Evolutionary conservation across 495 filamentous ascomycete species (phyloP).

Genomic region (Hapsidospora chrysogenum): DNA sequence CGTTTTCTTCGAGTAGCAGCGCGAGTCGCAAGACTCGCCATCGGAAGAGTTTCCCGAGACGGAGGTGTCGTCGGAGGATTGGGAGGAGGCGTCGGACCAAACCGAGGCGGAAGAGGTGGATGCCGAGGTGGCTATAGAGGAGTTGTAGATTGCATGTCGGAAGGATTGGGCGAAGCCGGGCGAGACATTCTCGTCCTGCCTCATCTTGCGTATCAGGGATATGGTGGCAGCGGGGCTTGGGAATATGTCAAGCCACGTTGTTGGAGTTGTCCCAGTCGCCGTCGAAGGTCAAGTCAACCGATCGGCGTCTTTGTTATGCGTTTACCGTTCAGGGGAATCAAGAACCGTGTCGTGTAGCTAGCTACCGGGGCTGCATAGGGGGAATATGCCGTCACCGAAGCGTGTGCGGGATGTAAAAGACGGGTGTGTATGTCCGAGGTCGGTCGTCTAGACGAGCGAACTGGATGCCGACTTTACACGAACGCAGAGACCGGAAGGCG

Average conservation of each 20-base stretch:
- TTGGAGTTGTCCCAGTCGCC: constrained; percentile 3
- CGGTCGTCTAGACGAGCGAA: constrained; percentile 22
- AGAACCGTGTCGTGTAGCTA: constrained; percentile 18
- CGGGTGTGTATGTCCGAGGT: constrained; percentile 7
- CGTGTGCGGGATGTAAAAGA: constrained; percentile 19
- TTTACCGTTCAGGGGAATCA: no score
- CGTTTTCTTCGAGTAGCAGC: constrained; percentile 10
- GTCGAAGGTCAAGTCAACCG: constrained; percentile 24
- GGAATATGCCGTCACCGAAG: constrained; percentile 13
- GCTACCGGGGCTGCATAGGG: not conserved
- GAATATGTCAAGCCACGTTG: not conserved
- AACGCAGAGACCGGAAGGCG: constrained; percentile 37
- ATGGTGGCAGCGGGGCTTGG: not conserved
- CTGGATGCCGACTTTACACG: constrained; percentile 28
- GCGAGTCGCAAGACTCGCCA: constrained; percentile 24
- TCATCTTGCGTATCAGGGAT: constrained; percentile 37
- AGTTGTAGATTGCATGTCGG: constrained; percentile 43
- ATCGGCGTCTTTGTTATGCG: no score
- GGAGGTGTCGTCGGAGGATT: constrained; percentile 34
- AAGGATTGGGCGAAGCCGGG: constrained; percentile 23
- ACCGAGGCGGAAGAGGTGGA: constrained; percentile 62
- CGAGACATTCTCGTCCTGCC: constrained; percentile 26
- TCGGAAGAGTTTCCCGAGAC: constrained; percentile 31
- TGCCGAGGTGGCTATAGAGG: constrained; percentile 50
- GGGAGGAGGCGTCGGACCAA: constrained; percentile 58